These are phyloP conservation scores for Ogataea nakhonphanomensis DNA, from an alignment of 805 yeast genomes.

Conservation along the genomic window DNA sequence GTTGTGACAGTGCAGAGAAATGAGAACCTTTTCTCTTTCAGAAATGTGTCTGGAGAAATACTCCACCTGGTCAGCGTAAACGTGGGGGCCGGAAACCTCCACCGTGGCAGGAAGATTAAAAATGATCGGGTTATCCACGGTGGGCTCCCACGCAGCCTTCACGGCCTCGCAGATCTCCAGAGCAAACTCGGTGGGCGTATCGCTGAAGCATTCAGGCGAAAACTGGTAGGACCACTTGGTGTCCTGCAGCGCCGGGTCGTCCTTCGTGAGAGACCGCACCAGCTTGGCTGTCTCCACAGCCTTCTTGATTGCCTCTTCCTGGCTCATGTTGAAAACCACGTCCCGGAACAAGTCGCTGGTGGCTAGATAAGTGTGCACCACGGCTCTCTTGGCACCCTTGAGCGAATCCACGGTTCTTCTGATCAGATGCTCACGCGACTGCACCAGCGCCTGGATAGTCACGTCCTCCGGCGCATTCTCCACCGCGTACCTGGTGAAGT, in stretches of 20 bases:
- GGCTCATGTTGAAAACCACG: slow-evolving; percentile 69
- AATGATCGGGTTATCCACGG: slow-evolving; percentile 68
- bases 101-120: slow-evolving; percentile 82
- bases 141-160: slow-evolving; percentile 74
- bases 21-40: slow-evolving; percentile 67
- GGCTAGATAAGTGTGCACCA: slow-evolving; percentile 70
- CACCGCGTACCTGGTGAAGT: slow-evolving; percentile 75
- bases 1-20: slow-evolving; percentile 73
- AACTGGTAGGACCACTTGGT: slow-evolving; percentile 73
- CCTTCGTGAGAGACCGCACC: slow-evolving; percentile 68
- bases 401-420: slow-evolving; percentile 72
- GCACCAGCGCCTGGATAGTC: slow-evolving; percentile 68
- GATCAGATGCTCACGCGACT: slow-evolving; percentile 71
- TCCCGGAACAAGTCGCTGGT: slow-evolving; percentile 74
- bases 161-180: slow-evolving; percentile 79
- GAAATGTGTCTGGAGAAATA: slow-evolving; percentile 64
- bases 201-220: slow-evolving; percentile 76
- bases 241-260: slow-evolving; percentile 60
- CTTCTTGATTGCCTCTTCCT: slow-evolving; percentile 61
- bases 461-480: slow-evolving; percentile 78
- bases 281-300: slow-evolving; percentile 70
- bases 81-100: slow-evolving; percentile 71
- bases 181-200: slow-evolving; percentile 70
- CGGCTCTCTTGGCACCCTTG: slow-evolving; percentile 69
- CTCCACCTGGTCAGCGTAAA: slow-evolving; percentile 79